phyloP scores from a whole-genome alignment of 441 rosid species.

The Aquilaria agallochum region DNA sequence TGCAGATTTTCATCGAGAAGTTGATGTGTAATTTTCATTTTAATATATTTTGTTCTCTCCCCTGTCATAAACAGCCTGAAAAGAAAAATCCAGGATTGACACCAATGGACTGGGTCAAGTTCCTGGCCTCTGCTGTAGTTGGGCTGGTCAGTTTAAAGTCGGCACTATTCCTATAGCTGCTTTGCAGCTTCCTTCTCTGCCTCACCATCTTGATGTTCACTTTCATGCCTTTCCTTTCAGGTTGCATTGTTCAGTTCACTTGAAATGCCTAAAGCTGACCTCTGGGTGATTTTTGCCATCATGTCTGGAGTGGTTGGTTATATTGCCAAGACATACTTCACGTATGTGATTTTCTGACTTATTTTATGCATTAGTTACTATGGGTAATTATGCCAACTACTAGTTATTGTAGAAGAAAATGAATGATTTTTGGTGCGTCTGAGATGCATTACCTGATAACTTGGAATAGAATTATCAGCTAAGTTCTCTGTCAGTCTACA shows the following conservation, averaged over 20 bases:
- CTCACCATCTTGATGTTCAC: conserved; percentile 1
- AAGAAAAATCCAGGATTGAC: conserved; percentile 91
- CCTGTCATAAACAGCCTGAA: conserved; percentile 51
- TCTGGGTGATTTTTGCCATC: conserved; percentile 77
- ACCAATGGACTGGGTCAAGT: conserved; percentile 94
- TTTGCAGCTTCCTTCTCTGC: conserved; percentile 2
- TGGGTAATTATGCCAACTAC: too few relatives aligned
- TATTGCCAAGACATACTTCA: conserved; percentile 91
- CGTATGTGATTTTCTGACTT: conserved; percentile 27
- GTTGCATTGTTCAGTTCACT: conserved; percentile 71
- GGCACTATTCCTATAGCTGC: neutral
- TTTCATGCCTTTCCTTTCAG: conserved; percentile 30
- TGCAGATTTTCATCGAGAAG: neutral
- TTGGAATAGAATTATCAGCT: too few relatives aligned
- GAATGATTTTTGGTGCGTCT: too few relatives aligned
- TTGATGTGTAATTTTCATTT: too few relatives aligned
- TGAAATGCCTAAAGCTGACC: conserved; percentile 72
- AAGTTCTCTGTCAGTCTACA: too few relatives aligned
- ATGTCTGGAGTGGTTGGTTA: conserved; percentile 86
- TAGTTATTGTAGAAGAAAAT: too few relatives aligned
- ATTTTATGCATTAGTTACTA: too few relatives aligned
- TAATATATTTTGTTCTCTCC: neutral
- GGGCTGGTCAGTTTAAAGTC: conserved; percentile 58
- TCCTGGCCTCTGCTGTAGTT: conserved; percentile 65
- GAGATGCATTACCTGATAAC: too few relatives aligned